Evolutionary conservation across 345 rosid species (phyloP), one percentile per base, ranked within the genome.

Genomic region (Salix udensis): DNA sequence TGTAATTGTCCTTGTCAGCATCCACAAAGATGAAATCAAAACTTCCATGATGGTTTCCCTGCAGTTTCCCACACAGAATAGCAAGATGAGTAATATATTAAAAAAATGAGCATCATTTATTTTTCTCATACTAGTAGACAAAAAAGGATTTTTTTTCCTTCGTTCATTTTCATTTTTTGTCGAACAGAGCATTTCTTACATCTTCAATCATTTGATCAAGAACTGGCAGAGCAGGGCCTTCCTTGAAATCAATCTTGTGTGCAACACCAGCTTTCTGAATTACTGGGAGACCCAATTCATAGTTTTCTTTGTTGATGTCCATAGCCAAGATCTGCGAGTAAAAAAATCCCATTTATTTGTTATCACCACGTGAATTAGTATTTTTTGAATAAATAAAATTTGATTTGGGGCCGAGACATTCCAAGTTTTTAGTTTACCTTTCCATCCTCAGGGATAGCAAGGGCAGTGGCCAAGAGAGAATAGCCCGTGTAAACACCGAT

Each of bases 401-500:
- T 7, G 30, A 37, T 37, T 23, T 68, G 50, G 9, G 44, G 12
- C 44, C 12, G 30, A 40, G 21, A 55, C 9, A 2, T 21, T 28
- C 11, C 21, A 48, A 10, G 19, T 39, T 23, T 42, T 39, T n/a
- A n/a, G n/a, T 34, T 19, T 52, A 67, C 99, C 93, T 90, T 90
- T 70, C 99, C 97, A 67, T 91, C 95, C 1, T 92, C 91, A 1
- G 99, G 99, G 68, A 96, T 86, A 75, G 99, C 99, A 62, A 96
- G 97, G 76, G 99, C 99, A 4, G 99, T 96, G 76, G 98, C 96
- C 31, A 96, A 75, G 52, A 96, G 97, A 79, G 99, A 96, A 85
- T 94, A 94, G 40, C 99, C 99, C 30, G 99, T 96, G 91, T 90
- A 96, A 60, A 96, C 98, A 21, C 99, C 99, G 26, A 96, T 94